Base-by-base conservation (phyloP, 2,329 filamentous ascomycete genomes). In the Phyllosticta paracitricarpa region DNA sequence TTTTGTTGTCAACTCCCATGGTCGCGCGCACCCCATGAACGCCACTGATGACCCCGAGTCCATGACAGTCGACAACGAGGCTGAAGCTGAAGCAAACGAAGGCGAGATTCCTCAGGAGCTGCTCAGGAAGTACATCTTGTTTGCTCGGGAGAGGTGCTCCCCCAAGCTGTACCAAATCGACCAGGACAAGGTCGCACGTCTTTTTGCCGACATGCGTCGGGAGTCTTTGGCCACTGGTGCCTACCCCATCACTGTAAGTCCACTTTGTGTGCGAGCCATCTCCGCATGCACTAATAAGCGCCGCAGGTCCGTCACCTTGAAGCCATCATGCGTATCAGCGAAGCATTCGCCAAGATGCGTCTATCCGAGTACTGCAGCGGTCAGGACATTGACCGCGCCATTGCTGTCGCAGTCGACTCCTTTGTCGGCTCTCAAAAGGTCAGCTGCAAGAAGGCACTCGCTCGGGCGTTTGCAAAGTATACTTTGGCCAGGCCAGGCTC, bases 141-240 rank as follows among this genome's bases (percentile, higher is more conserved):
- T 97, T 70, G 91, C 94, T 0, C 84, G 93, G 33, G 91, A 97
- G 74, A 89, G 88, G 69, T 95, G 90, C 74, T 84, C 83, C 59
- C 94, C 94, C 8, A 97, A 96, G 77, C 82, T 99, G 8, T 96
- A 97, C 73, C 90, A 97, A 72, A 96, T 99, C 75, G 94, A 99
- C 67, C 90, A 97, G 73, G 94, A 97, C 77, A 99, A 99, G 79
- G 85, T 99, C 33, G 89, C 94, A 1, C 84, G 93, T 57, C 80
- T 99, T 8, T 99, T 97, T 72, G 89, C 92, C 28, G 94, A 99
- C 71, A 97, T 99, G 93, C 82, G 94, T 67, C 82, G 91, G 67
- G 94, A 99, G 76, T 92, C 88, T 25, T 78, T 97, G 64, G 92
- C 92, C 1, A 99, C 94, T 25, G 94, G 94, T 24, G 94, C 93